Evolutionary conservation across 257 asterid genomes (phyloP), one percentile per base, ranked within the genome.

Genomic region (Sherardia arvensis): DNA sequence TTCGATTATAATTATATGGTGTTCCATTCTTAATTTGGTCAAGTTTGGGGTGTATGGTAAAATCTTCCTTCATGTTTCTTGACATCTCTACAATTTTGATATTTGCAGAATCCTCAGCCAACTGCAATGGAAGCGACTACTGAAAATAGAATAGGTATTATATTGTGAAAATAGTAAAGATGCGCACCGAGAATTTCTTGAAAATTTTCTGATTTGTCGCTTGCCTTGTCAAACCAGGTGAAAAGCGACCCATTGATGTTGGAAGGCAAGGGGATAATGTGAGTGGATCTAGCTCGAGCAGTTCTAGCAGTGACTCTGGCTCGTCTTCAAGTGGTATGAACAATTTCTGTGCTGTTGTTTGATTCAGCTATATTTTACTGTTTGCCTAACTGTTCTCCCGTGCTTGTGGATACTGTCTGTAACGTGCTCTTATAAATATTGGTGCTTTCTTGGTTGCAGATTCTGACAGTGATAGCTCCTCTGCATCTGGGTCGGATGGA

Each of bases 261-360:
- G 91, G 66, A 62, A 82, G 72, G 62, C 82, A 51, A 61, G 78
- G 65, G 25, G 74, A 76, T 65, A 76, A 78, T 70, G 81, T 53
- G 4, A 79, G 85, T 66, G 84, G 80, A 70, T 84, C 95, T 75
- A 91, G 97, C 75, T 91, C 97, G 1, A 87, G 97, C 80, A 86
- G 92, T 78, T 91, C 96, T 63, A 91, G 95, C 72, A 84, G 92
- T 66, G 98, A 88, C 77, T 91, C 98, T 38, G 98, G 91, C 27
- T 88, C 98, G 38, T 78, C 90, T 53, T 86, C 98, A 48, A 88
- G 95, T 34, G 95, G 94, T 88, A 83, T 1, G 34, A 26, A 55
- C 61, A 76, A 30, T 66, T 30, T 78, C 4, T 60, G 18, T 20
- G 17, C 21, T n/a, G 43, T 59, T 36, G 61, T 51, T 55, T 18